Conservation (phyloP, 441 rosid species). For the Adansonia grandidieri region DNA sequence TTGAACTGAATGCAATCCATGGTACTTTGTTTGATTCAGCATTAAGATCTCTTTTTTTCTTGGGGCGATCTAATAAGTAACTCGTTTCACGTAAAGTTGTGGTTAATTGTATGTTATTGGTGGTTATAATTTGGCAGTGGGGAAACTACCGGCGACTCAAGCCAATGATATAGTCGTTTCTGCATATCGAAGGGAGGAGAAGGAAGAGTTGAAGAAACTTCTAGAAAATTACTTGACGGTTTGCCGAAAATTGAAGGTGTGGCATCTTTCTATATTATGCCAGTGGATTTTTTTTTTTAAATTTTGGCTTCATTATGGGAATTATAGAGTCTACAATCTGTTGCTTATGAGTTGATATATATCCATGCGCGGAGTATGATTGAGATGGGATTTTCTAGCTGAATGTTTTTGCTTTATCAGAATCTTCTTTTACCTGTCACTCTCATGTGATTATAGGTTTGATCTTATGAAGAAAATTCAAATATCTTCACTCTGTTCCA, state of each 20-base stretch:
- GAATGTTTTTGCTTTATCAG: not conserved
- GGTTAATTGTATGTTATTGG: slow-evolving; percentile 1
- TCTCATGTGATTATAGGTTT: not conserved
- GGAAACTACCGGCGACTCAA: slow-evolving; percentile 66
- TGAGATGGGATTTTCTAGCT: not conserved
- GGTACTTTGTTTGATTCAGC: not conserved
- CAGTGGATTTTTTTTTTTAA: no score
- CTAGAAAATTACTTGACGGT: slow-evolving; percentile 45
- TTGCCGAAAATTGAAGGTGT: slow-evolving; percentile 51
- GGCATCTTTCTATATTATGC: not conserved
- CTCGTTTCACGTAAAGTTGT: not conserved
- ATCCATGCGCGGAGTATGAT: not conserved
- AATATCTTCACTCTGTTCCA: slow-evolving; percentile 7
- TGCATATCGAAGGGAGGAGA: slow-evolving; percentile 60
- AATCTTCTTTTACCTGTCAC: not conserved
- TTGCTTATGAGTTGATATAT: no score
- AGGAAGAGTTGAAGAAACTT: slow-evolving; percentile 45
- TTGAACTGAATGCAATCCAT: not conserved
- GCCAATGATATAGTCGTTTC: slow-evolving; percentile 54
- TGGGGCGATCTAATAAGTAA: not conserved
- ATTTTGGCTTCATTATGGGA: no score
- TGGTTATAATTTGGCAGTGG: slow-evolving; percentile 51
- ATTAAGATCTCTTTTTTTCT: not conserved
- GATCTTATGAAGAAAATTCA: not conserved
- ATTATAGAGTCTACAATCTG: no score